Conservation (phyloP, 2,329 filamentous ascomycete genomes). For the Emericellopsis atlantica region DNA sequence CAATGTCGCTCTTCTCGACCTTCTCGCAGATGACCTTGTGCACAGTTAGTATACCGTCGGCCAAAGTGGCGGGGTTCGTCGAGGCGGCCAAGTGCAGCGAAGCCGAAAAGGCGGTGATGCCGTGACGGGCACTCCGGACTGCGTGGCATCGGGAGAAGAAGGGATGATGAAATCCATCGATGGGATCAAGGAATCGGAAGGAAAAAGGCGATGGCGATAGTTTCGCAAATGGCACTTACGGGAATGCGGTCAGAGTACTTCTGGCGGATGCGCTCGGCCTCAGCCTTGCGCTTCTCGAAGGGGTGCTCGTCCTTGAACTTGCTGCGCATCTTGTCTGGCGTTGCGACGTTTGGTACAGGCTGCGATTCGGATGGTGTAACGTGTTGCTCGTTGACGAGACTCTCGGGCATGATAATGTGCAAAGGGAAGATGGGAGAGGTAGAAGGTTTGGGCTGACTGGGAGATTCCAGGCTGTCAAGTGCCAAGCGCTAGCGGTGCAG, state of each 20-base stretch:
- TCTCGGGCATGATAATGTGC: no score
- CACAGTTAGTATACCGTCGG: neutral
- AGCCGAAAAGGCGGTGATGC: neutral
- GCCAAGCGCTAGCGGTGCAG: no score
- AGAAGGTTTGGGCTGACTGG: no score
- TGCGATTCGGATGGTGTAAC: neutral
- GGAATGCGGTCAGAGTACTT: slow-evolving; percentile 98
- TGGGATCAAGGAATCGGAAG: neutral
- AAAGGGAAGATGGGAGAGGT: no score
- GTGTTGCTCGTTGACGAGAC: neutral
- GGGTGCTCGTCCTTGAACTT: slow-evolving; percentile 99
- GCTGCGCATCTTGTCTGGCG: slow-evolving; percentile 68
- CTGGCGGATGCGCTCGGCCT: slow-evolving; percentile 97
- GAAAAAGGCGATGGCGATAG: neutral
- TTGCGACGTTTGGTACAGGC: slow-evolving; percentile 6
- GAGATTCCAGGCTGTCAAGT: no score
- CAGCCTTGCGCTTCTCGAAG: slow-evolving; percentile 99
- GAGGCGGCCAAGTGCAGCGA: no score
- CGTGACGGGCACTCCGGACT: neutral
- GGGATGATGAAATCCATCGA: neutral
- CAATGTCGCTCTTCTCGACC: slow-evolving; percentile 98
- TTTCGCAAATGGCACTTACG: slow-evolving; percentile 43
- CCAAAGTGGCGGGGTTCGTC: neutral
- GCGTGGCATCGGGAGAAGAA: neutral
- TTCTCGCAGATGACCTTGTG: slow-evolving; percentile 95